Conservation (phyloP, 805 yeast genomes). For the Kodamaea leandrae region DNA sequence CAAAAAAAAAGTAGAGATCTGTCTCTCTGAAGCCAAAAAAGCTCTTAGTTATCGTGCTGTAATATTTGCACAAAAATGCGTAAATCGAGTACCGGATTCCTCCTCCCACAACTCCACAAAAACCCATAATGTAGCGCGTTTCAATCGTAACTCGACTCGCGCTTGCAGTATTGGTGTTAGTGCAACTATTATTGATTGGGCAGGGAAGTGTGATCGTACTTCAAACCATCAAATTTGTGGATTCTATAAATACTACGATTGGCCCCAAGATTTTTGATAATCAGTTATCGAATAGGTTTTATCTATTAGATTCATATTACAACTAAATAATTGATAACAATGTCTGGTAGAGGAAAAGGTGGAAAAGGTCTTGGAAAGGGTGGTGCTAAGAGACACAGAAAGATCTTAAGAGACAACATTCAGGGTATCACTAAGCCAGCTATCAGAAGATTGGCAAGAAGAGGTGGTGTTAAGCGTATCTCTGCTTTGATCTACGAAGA, state of each 20-base stretch:
- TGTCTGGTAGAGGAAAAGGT: slow-evolving; percentile 99
- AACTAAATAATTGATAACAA: slow-evolving; percentile 23
- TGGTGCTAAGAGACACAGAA: slow-evolving; percentile 99
- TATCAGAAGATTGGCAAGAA: slow-evolving; percentile 99
- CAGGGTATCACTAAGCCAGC: slow-evolving; percentile 99
- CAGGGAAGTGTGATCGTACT: not conserved
- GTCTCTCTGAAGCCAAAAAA: slow-evolving; percentile 3
- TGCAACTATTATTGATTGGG: not conserved
- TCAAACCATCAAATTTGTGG: not conserved
- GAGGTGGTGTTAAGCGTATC: slow-evolving; percentile 99
- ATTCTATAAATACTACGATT: slow-evolving; percentile 8
- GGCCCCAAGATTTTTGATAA: not conserved
- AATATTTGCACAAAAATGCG: slow-evolving; percentile 11
- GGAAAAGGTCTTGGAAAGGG: slow-evolving; percentile 99
- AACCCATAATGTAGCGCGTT: slow-evolving; percentile 1
- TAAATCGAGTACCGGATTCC: slow-evolving; percentile 2
- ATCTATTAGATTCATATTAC: slow-evolving; percentile 13
- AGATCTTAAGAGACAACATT: slow-evolving; percentile 98
- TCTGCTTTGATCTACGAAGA: slow-evolving; percentile 98
- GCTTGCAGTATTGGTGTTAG: not conserved
- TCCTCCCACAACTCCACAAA: slow-evolving; percentile 1
- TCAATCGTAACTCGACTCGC: not conserved
- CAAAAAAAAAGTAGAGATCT: not conserved
- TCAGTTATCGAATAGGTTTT: slow-evolving; percentile 3
- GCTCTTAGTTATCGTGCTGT: slow-evolving; percentile 5